Evolutionary conservation across 2,329 filamentous ascomycete genomes (phyloP).

Genomic region (Gliomastix tumulicola): DNA sequence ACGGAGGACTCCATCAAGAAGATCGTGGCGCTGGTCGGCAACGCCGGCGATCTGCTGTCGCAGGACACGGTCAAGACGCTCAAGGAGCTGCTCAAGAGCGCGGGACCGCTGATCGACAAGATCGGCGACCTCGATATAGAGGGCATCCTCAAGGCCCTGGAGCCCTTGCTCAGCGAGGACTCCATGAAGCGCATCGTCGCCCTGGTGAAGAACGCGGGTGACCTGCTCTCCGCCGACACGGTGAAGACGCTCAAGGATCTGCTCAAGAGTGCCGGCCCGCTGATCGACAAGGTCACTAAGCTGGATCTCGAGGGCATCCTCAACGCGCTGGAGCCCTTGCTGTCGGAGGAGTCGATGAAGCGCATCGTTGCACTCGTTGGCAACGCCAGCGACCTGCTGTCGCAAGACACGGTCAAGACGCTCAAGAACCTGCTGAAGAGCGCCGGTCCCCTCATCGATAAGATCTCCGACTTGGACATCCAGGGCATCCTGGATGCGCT

Average conservation of each 20-base stretch:
- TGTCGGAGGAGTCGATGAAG: slow-evolving; percentile 16
- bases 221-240: slow-evolving; percentile 12
- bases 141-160: slow-evolving; percentile 12
- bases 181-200: slow-evolving; percentile 15
- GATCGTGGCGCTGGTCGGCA: slow-evolving; percentile 18
- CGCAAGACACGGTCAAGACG: slow-evolving; percentile 15
- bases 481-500: slow-evolving; percentile 13
- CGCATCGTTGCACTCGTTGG: slow-evolving; percentile 18
- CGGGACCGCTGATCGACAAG: slow-evolving; percentile 14
- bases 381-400: slow-evolving; percentile 14
- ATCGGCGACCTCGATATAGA: slow-evolving; percentile 23
- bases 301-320: slow-evolving; percentile 24
- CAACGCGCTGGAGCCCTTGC: slow-evolving; percentile 12
- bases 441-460: slow-evolving; percentile 11
- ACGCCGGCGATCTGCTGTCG: slow-evolving; percentile 19
- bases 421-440: slow-evolving; percentile 13
- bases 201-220: slow-evolving; percentile 15
- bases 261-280: slow-evolving; percentile 13
- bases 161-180: slow-evolving; percentile 15
- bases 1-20: slow-evolving; percentile 15
- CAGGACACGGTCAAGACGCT: slow-evolving; percentile 10
- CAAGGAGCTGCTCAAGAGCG: slow-evolving; percentile 9
- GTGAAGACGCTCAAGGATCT: slow-evolving; percentile 14
- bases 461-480: slow-evolving; percentile 1
- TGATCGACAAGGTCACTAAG: slow-evolving; percentile 16